These are phyloP conservation scores for Lentinula edodes DNA, from an alignment of 768 basidiomycete genomes.

Conservation along the genomic window DNA sequence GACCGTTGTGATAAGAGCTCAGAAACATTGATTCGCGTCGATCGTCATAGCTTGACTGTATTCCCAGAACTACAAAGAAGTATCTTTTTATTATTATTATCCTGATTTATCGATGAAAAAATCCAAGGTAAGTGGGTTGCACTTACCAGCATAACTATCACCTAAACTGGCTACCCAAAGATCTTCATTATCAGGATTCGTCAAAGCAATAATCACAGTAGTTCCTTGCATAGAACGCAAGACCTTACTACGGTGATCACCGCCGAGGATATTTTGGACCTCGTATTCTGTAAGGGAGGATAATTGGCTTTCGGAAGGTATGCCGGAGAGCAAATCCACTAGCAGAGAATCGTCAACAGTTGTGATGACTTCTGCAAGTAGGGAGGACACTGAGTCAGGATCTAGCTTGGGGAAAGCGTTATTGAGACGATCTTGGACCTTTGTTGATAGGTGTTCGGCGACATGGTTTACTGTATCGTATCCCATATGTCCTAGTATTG, in stretches of 20 bases:
- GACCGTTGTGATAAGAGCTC: slow-evolving; percentile 47
- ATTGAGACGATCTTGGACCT: slow-evolving; percentile 22
- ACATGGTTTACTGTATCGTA: slow-evolving; percentile 41
- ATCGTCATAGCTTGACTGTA: no score
- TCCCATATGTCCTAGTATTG: slow-evolving; percentile 36
- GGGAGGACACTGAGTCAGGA: slow-evolving; percentile 26
- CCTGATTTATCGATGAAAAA: no score
- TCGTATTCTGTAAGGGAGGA: slow-evolving; percentile 30
- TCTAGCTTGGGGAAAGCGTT: slow-evolving; percentile 8
- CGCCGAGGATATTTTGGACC: slow-evolving; percentile 27
- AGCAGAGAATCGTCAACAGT: slow-evolving; percentile 33
- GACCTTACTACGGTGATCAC: slow-evolving; percentile 26
- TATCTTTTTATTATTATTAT: no score
- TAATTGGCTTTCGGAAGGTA: slow-evolving; percentile 31
- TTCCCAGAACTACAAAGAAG: no score
- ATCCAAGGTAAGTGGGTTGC: no score
- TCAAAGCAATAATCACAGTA: slow-evolving; percentile 42
- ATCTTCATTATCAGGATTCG: slow-evolving; percentile 35
- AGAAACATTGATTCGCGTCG: slow-evolving; percentile 33
- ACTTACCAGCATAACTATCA: slow-evolving; percentile 47
- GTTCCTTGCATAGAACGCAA: slow-evolving; percentile 47
- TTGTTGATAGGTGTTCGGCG: slow-evolving; percentile 24
- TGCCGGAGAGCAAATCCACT: slow-evolving; percentile 31
- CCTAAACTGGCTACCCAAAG: slow-evolving; percentile 55
- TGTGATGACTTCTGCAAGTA: slow-evolving; percentile 20